Evolutionary conservation across 768 basidiomycete genomes (phyloP), one percentile per base, ranked within the genome.

Genomic region (Leccinum fibrillosum): DNA sequence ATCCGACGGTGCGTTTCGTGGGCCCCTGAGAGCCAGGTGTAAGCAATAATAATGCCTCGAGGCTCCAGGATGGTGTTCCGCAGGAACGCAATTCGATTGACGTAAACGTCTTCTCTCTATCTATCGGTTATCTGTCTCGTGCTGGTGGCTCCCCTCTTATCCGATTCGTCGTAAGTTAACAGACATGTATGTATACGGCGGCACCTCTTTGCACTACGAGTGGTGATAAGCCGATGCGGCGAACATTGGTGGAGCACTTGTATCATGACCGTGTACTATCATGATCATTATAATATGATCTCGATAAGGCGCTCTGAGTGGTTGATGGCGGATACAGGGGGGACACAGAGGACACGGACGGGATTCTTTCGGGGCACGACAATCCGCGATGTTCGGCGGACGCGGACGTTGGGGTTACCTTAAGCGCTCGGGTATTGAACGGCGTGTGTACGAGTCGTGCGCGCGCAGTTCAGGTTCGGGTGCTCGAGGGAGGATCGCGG

Each of bases 61-160:
- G 61, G 61, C 44, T 25, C 35, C 50, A 63, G 61, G 50, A 53
- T 15, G 62, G 51, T 39, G 44, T 39, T 23, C 58, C 28, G 45
- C 19, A 39, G 32, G 26, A 32, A 30, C 28, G 39, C 30, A 15
- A 25, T 13, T 2, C 28, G 42, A 53, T 53, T 60, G 62, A 62
- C 61, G 61, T 62, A 62, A 62, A 8, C 13, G 32, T 15, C 61
- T 39, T 39, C 35, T 34, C 57, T 62, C 61, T 49, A 63, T 58
- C 55, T 3, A 49, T 50, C 49, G 5, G 51, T 21, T 49, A 35
- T 60, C 52, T 32, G 48, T 57, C 21, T 42, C 34, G 23, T 48
- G 47, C 47, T 25, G 42, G 42, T 39, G 37, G 37, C 17, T n/a
- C 10, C 42, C 42, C 45, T 47, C 45, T 21, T 23, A 47, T 47